Conservation (phyloP, 1,284 basidiomycete genomes). For the Phellopilus nigrolimitatus region DNA sequence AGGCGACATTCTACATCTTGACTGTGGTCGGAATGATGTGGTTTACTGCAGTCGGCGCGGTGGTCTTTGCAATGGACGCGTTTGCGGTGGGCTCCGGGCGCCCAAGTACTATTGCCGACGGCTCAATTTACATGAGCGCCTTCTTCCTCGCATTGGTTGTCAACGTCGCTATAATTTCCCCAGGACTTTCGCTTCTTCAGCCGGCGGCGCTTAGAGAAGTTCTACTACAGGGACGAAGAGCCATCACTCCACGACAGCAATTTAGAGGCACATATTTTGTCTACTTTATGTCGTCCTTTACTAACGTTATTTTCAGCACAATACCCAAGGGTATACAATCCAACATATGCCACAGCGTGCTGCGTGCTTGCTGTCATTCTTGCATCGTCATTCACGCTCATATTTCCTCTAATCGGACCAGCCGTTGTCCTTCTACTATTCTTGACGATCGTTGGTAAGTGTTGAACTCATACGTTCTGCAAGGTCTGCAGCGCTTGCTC, state of each 20-base stretch:
- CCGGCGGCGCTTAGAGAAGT: conserved; percentile 57
- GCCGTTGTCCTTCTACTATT: conserved; percentile 63
- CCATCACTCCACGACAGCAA: conserved; percentile 70
- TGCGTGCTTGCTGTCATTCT: conserved; percentile 67
- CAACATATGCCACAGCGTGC: conserved; percentile 58
- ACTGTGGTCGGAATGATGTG: conserved; percentile 51
- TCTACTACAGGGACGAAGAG: conserved; percentile 46
- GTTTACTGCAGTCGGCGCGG: conserved; percentile 59
- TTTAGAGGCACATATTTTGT: conserved; percentile 56
- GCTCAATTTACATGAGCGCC: conserved; percentile 65
- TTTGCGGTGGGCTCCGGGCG: conserved; percentile 41
- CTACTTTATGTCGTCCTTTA: not conserved
- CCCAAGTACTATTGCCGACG: conserved; percentile 54
- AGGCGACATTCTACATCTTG: conserved; percentile 63
- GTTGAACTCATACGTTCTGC: conserved; percentile 2
- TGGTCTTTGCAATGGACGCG: conserved; percentile 61
- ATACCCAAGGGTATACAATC: conserved; percentile 68
- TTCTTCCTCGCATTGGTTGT: conserved; percentile 59
- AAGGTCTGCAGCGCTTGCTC: too few species aligned
- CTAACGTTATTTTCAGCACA: conserved; percentile 43
- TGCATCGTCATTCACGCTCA: conserved; percentile 63
- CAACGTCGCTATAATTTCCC: conserved; percentile 65
- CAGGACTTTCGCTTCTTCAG: conserved; percentile 67
- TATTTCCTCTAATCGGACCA: conserved; percentile 74
- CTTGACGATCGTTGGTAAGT: conserved; percentile 63